These are phyloP conservation scores for Cercospora nicotianae DNA, from an alignment of 2,329 filamentous ascomycete species.

Conservation along the genomic window DNA sequence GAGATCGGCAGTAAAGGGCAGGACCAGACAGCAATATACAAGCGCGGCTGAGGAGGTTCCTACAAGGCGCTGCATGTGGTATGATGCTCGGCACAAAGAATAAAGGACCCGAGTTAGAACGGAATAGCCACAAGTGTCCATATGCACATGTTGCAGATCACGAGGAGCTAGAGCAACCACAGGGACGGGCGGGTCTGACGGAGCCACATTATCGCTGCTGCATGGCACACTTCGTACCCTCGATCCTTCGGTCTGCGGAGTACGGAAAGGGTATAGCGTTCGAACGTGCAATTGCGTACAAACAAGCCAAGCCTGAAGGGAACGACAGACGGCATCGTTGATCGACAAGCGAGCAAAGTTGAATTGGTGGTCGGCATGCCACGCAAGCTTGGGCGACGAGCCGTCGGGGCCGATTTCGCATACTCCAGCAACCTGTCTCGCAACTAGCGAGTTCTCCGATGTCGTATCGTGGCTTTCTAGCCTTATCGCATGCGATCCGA, in stretches of 20 bases:
- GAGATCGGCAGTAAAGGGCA: not conserved
- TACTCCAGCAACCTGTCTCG: not conserved
- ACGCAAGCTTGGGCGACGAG: not conserved
- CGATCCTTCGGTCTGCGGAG: slow-evolving; percentile 22
- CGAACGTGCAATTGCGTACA: not conserved
- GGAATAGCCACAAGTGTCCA: slow-evolving; percentile 9
- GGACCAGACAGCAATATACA: slow-evolving; percentile 6
- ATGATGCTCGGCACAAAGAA: slow-evolving; percentile 22
- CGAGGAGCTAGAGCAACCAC: slow-evolving; percentile 15
- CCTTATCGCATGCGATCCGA: not conserved
- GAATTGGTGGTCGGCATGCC: not conserved
- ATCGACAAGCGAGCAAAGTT: not conserved
- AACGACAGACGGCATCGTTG: not conserved
- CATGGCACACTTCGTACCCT: slow-evolving; percentile 18
- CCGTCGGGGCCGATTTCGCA: not conserved
- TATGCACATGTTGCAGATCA: slow-evolving; percentile 23
- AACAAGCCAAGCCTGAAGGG: not conserved
- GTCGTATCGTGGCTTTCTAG: slow-evolving; percentile 1
- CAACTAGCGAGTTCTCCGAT: not conserved
- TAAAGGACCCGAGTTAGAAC: slow-evolving; percentile 17
- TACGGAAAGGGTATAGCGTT: not conserved
- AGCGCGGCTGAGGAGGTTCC: slow-evolving; percentile 15
- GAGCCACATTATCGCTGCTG: slow-evolving; percentile 21
- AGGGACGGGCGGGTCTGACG: slow-evolving; percentile 22
- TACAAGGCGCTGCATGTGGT: not conserved